Conservation (phyloP, 495 filamentous ascomycete genomes). For the Daldinia caldariorum region DNA sequence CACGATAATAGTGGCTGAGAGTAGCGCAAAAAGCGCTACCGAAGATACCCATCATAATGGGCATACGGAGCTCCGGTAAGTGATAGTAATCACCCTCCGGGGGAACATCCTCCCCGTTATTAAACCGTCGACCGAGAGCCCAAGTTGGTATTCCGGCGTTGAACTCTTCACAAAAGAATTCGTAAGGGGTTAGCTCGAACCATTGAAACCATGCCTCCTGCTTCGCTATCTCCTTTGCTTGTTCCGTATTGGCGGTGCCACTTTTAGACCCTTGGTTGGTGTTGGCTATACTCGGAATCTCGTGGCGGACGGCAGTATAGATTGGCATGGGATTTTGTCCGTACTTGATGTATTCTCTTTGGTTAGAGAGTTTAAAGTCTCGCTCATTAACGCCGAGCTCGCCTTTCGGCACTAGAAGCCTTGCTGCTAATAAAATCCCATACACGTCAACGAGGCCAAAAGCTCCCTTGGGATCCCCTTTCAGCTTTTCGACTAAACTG, state of each 20-base stretch:
- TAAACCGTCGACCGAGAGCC: slow-evolving; percentile 86
- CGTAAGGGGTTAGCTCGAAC: slow-evolving; percentile 96
- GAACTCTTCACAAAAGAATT: slow-evolving; percentile 93
- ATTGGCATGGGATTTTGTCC: slow-evolving; percentile 90
- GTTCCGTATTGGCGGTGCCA: slow-evolving; percentile 54
- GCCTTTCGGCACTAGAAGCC: slow-evolving; percentile 85
- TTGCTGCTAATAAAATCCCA: slow-evolving; percentile 82
- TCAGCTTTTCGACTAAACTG: slow-evolving; percentile 88
- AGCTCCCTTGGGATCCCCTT: slow-evolving; percentile 79
- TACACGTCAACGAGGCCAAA: slow-evolving; percentile 95
- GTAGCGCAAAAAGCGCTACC: slow-evolving; percentile 96
- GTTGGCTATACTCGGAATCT: slow-evolving; percentile 76
- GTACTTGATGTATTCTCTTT: slow-evolving; percentile 72
- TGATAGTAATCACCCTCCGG: slow-evolving; percentile 60
- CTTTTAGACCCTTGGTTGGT: slow-evolving; percentile 57
- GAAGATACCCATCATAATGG: slow-evolving; percentile 89
- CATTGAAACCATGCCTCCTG: slow-evolving; percentile 94
- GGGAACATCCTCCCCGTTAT: slow-evolving; percentile 72
- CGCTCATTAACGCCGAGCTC: slow-evolving; percentile 76
- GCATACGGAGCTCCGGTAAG: slow-evolving; percentile 82
- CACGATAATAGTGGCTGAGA: slow-evolving; percentile 92
- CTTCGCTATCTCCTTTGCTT: slow-evolving; percentile 69
- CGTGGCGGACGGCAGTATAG: slow-evolving; percentile 93
- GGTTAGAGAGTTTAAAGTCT: slow-evolving; percentile 90
- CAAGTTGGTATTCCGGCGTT: slow-evolving; percentile 91